Base-by-base conservation (phyloP, 192 early-diverging fungal species). In the Funneliformis geosporum region DNA sequence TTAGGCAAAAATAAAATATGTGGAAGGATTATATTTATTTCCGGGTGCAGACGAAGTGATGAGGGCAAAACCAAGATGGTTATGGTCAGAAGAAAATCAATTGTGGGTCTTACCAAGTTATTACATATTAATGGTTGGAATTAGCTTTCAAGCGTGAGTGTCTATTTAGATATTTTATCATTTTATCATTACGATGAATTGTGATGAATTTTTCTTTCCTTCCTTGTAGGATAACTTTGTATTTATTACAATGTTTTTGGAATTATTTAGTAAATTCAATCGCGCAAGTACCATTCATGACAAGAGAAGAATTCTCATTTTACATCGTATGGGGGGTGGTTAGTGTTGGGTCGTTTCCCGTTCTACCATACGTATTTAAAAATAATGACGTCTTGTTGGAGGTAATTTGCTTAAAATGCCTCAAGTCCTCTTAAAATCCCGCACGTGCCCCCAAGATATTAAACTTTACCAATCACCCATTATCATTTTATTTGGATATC, bases 221-320 rank as follows among this genome's bases (percentile, higher is more conserved):
- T 61, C 40, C 80, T 10, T 69, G 65, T 73, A 81, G 78, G 8
- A 68, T 78, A 28, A 69, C 75, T 0, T 82, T 84, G 27, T 84
- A 72, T 25, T 47, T 84, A n/a, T 72, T 84, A 42, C 83, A 84
- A 65, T 82, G 81, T 25, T 84, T 84, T 60, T 84, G 83, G 83
- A 80, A 82, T 60, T 84, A 84, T 73, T 78, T 82, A 16, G 77
- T 78, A 2, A 76, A 79, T 43, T 79, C 78, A 12, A 81, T 84
- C 27, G 81, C 78, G 1, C 76, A 76, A 55, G 44, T 43, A 18
- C 77, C 77, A 40, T 82, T 84, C 6, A 84, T 84, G 78, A 62
- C 81, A 71, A 80, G 77, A 50, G 70, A 40, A 14, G 83, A 84
- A 75, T 84, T 82, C 64, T 76, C 47, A 62, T 39, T 79, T 27